Base-by-base conservation (phyloP, 805 yeast species). In the Kluyveromyces siamensis region DNA sequence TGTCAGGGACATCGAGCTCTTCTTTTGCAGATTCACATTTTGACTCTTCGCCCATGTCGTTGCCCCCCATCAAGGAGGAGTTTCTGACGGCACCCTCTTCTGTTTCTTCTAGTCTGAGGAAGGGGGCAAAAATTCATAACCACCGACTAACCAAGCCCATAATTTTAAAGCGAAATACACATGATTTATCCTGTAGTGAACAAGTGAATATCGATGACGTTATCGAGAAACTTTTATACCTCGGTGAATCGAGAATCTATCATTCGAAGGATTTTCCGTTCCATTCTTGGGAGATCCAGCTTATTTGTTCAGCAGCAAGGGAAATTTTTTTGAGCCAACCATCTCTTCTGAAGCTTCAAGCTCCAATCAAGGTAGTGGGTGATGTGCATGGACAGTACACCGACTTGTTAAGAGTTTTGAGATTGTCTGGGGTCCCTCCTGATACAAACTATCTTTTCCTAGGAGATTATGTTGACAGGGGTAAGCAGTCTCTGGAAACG, bases 401-500 rank as follows among this genome's bases (percentile, higher is more conserved):
- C 46, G 99, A 93, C 67, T 73, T 93, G 55, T 80, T 93, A 55
- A 77, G 99, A 55, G 79, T 93, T 52, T 84, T 93, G 67, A 88
- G 95, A 52, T 82, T 89, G 69, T 88, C 97, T 70, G 99, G 99
- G 25, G 86, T 88, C 63, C 99, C 99, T 9, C 96, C 96, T 2
- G 81, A 84, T 53, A 80, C 96, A 8, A 93, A 93, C 67, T 93
- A 88, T 69, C 71, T 93, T 55, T 93, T 93, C 59, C 69, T 93
- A 43, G 99, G 99, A 39, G 99, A 93, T 70, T 93, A 93, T 68
- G 98, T 93, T 46, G 99, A 93, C 68, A 77, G 99, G 55, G 99
- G 99, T 49, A 93, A 93, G 68, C 99, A 93, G 69, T 84, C 95
- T 4, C 71, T 93, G 52, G 99, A 93, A 65, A 93, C 99, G 0